Conservation (phyloP, 305 asterid species). For the Fraxinus paxiana region DNA sequence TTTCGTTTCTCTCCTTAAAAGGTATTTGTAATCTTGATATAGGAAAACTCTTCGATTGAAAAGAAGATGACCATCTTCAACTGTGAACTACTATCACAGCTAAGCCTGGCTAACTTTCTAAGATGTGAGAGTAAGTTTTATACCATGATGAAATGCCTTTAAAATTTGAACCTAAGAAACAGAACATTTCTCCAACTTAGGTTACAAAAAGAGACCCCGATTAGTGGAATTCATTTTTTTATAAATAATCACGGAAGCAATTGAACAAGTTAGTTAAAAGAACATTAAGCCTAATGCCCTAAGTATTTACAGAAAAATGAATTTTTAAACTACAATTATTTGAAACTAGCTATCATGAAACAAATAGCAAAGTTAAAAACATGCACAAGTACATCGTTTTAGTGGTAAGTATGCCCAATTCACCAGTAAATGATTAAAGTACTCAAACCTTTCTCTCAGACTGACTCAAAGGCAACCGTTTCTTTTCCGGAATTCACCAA, state of each 20-base stretch:
- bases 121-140: neutral
- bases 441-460: neutral
- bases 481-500: neutral
- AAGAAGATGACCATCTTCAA: neutral
- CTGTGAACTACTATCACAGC: neutral
- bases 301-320: neutral
- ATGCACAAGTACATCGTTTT: neutral
- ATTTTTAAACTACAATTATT: neutral
- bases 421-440: neutral
- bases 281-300: neutral
- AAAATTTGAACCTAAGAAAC: neutral
- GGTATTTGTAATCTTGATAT: neutral
- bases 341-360: neutral
- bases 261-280: neutral
- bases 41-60: neutral
- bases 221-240: neutral
- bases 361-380: neutral
- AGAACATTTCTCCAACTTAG: neutral
- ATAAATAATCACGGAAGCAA: slow-evolving; percentile 5
- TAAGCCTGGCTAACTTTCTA: neutral
- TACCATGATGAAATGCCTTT: neutral
- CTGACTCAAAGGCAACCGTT: neutral
- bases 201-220: neutral
- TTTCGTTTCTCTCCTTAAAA: neutral
- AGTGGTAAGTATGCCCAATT: neutral